Evolutionary conservation across 1,284 basidiomycete species (phyloP).

Genomic region (Ceratobasidium sp.): DNA sequence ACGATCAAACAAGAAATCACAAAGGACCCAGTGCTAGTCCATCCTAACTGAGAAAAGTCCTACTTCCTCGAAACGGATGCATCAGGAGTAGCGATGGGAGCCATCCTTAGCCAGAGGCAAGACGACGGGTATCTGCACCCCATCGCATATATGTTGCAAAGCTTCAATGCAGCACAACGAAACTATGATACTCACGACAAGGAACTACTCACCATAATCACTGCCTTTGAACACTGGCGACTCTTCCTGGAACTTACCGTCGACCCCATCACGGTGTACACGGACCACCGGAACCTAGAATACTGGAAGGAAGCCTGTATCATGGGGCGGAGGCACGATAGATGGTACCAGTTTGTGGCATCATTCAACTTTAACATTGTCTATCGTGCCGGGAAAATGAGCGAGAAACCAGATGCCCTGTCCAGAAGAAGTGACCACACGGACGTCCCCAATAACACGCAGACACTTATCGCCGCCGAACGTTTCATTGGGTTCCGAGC

Average conservation of each 20-base stretch:
- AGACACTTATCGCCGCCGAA: neutral
- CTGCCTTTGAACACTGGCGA: neutral
- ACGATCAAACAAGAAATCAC: slow-evolving; percentile 49
- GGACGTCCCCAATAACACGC: slow-evolving; percentile 55
- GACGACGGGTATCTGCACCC: slow-evolving; percentile 22
- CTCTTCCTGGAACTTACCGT: slow-evolving; percentile 45
- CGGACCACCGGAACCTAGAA: slow-evolving; percentile 30
- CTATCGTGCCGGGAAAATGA: neutral
- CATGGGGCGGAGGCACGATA: neutral
- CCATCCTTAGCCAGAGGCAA: slow-evolving; percentile 40
- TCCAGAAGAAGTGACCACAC: slow-evolving; percentile 59
- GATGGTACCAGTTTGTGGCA: slow-evolving; percentile 2
- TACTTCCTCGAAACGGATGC: slow-evolving; percentile 42
- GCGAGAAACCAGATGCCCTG: slow-evolving; percentile 60
- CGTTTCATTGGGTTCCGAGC: neutral
- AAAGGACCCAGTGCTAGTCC: slow-evolving; percentile 23
- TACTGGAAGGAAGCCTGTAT: slow-evolving; percentile 50
- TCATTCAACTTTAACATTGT: slow-evolving; percentile 8
- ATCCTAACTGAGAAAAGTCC: slow-evolving; percentile 10
- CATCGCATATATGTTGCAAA: slow-evolving; percentile 38
- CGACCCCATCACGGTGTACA: slow-evolving; percentile 23
- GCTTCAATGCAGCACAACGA: slow-evolving; percentile 51
- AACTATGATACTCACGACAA: slow-evolving; percentile 59
- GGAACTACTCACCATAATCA: slow-evolving; percentile 53
- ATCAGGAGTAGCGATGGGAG: slow-evolving; percentile 10